These are phyloP conservation scores for Exophiala sideris DNA, from an alignment of 2,329 filamentous ascomycete species.

Conservation along the genomic window DNA sequence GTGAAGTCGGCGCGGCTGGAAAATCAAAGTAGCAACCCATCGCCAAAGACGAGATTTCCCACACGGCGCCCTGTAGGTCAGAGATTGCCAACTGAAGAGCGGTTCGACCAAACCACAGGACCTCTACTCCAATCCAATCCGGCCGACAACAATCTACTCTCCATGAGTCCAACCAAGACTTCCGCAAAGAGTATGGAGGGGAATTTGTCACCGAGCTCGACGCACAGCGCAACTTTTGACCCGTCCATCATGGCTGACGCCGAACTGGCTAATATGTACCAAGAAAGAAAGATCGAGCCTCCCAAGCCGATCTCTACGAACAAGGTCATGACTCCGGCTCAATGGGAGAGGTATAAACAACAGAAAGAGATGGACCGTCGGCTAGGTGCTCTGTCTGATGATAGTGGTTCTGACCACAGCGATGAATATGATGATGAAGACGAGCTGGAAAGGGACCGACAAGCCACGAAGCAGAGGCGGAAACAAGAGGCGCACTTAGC, in stretches of 20 bases:
- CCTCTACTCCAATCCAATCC: slow-evolving; percentile 7
- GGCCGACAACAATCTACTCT: slow-evolving; percentile 11
- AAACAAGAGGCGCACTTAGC: slow-evolving; percentile 90
- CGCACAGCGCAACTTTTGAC: slow-evolving; percentile 30
- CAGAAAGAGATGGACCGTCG: slow-evolving; percentile 66
- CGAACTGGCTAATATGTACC: slow-evolving; percentile 46
- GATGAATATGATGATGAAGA: slow-evolving; percentile 73
- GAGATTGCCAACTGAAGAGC: slow-evolving; percentile 5
- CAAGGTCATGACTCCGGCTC: slow-evolving; percentile 85
- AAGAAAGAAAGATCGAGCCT: slow-evolving; percentile 36
- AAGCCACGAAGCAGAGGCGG: slow-evolving; percentile 70
- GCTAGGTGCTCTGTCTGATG: slow-evolving; percentile 44
- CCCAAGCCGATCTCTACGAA: slow-evolving; percentile 40
- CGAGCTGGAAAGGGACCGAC: slow-evolving; percentile 69
- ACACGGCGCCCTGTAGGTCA: slow-evolving; percentile 5
- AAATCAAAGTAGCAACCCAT: slow-evolving; percentile 26
- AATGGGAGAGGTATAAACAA: slow-evolving; percentile 77
- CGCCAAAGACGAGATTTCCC: slow-evolving; percentile 28
- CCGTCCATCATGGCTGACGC: slow-evolving; percentile 42
- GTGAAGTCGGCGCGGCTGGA: slow-evolving; percentile 24
- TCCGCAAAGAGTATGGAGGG: background rate
- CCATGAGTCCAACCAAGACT: slow-evolving; percentile 7
- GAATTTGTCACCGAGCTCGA: slow-evolving; percentile 15
- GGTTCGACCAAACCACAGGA: slow-evolving; percentile 2
- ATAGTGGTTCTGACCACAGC: slow-evolving; percentile 55